Evolutionary conservation across 345 rosid species (phyloP).

Genomic region (Euphorbia tirucalli): DNA sequence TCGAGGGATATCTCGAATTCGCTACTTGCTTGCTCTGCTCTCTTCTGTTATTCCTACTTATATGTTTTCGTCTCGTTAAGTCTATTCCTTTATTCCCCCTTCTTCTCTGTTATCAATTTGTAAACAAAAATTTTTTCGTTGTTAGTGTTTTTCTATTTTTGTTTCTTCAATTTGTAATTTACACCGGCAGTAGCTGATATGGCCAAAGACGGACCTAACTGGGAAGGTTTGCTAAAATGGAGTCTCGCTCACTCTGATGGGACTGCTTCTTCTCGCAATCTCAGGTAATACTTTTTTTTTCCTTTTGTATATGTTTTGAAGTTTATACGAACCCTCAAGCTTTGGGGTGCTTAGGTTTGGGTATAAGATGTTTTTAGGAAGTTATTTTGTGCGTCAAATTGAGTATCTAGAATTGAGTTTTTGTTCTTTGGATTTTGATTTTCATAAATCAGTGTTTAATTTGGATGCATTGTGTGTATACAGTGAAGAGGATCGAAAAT

Average conservation of each 20-base stretch:
- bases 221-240: conserved; percentile 96
- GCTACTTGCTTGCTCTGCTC: neutral
- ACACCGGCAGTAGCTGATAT: conserved; percentile 14
- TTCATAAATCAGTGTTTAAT: neutral
- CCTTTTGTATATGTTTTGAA: neutral
- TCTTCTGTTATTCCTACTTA: neutral
- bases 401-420: neutral
- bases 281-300: conserved; percentile 42
- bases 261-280: conserved; percentile 47
- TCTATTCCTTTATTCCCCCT: neutral
- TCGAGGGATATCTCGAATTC: conserved; percentile 1
- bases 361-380: neutral
- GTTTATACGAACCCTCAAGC: neutral
- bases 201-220: conserved; percentile 79
- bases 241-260: conserved; percentile 88
- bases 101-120: neutral
- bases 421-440: neutral
- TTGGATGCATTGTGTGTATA: neutral
- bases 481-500: conserved; percentile 83
- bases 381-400: neutral
- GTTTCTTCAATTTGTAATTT: neutral
- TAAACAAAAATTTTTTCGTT: neutral
- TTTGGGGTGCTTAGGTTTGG: neutral
- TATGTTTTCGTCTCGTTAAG: neutral
- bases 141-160: neutral